Evolutionary conservation across 2,329 filamentous ascomycete species (phyloP).

Genomic region (Fusarium sp.): DNA sequence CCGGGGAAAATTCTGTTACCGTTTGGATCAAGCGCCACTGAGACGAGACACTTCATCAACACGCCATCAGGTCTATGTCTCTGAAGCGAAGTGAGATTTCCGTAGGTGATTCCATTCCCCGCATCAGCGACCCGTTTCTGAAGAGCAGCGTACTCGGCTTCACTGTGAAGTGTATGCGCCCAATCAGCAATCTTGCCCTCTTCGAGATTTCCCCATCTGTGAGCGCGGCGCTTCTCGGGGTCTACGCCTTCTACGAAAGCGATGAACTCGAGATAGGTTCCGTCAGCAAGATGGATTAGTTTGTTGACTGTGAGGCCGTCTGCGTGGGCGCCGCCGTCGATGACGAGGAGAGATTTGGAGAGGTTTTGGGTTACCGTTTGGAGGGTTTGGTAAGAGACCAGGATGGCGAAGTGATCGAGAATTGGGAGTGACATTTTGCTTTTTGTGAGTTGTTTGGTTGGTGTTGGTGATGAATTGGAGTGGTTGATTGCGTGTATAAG

Average conservation of each 20-base stretch:
- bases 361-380: constrained; percentile 61
- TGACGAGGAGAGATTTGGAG: constrained; percentile 65
- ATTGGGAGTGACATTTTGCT: constrained; percentile 41
- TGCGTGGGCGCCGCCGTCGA: constrained; percentile 70
- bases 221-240: constrained; percentile 54
- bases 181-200: constrained; percentile 68
- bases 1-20: constrained; percentile 55
- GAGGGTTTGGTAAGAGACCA: constrained; percentile 65
- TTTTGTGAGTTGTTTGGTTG: neutral
- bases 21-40: constrained; percentile 51
- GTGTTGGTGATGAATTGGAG: neutral
- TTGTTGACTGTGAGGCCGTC: constrained; percentile 71
- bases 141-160: constrained; percentile 52
- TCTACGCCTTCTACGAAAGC: constrained; percentile 64
- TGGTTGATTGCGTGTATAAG: neutral
- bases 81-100: constrained; percentile 62
- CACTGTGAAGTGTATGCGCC: constrained; percentile 62
- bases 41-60: constrained; percentile 69
- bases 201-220: constrained; percentile 68
- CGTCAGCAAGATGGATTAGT: constrained; percentile 71
- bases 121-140: constrained; percentile 52
- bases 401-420: constrained; percentile 73
- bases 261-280: constrained; percentile 74
- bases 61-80: constrained; percentile 65
- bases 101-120: constrained; percentile 56